A percentile compares a stretch with the other conserved stretches of the same genome.
phyloP scores from a whole-genome alignment of 192 early-diverging fungal species.

The Dimargaris verticillata region DNA sequence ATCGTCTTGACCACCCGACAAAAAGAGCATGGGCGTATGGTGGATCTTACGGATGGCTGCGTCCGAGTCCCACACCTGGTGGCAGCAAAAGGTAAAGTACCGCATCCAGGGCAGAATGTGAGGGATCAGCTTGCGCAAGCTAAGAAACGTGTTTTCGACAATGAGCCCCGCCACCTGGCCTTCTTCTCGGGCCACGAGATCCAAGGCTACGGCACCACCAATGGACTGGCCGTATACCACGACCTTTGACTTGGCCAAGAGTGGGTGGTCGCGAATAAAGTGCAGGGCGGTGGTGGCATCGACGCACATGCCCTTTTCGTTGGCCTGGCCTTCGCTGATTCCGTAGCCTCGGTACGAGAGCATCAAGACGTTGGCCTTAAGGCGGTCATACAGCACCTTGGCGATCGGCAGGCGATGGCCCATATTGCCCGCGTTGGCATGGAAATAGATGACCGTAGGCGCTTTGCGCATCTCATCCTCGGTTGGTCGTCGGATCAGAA shows the following conservation, averaged over 20 bases:
- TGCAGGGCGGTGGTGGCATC: constrained; percentile 81
- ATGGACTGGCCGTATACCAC: constrained; percentile 90
- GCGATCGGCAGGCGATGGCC: constrained; percentile 93
- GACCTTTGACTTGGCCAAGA: constrained; percentile 56
- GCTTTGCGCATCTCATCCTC: constrained; percentile 33
- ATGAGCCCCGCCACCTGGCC: constrained; percentile 63
- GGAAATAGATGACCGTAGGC: constrained; percentile 76
- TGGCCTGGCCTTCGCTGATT: constrained; percentile 64
- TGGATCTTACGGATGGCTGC: constrained; percentile 42
- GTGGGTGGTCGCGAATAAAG: constrained; percentile 58
- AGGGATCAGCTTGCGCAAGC: constrained; percentile 75
- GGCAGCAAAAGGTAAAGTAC: constrained; percentile 59
- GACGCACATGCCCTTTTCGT: constrained; percentile 71
- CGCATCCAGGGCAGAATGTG: constrained; percentile 60
- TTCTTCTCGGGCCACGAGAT: constrained; percentile 64
- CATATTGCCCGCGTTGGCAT: constrained; percentile 98
- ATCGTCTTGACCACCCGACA: constrained; percentile 70
- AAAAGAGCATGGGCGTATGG: constrained; percentile 57
- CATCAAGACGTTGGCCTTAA: constrained; percentile 82
- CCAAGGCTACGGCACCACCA: constrained; percentile 89
- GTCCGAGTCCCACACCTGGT: constrained; percentile 83
- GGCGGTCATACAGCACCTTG: constrained; percentile 41
- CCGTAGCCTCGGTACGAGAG: constrained; percentile 97
- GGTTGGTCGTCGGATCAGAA: constrained; percentile 46
- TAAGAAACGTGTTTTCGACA: constrained; percentile 89